Evolutionary conservation across 1,284 basidiomycete genomes (phyloP).

Genomic region (Rhodotorula mucilaginosa): DNA sequence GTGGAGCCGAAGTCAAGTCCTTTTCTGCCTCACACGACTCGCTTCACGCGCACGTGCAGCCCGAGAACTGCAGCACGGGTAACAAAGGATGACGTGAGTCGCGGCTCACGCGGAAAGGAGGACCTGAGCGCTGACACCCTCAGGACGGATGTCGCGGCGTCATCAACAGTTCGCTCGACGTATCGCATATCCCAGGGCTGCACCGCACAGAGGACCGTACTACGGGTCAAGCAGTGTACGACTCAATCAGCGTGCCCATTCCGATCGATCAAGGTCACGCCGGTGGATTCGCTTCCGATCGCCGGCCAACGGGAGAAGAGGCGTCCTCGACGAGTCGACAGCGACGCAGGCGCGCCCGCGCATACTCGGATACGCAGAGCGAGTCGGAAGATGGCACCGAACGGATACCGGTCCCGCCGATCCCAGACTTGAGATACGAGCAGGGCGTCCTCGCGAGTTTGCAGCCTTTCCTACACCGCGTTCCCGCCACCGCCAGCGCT

Average conservation of each 20-base stretch:
- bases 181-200: slow-evolving; percentile 12
- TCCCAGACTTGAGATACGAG: slow-evolving; percentile 14
- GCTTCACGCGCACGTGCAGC: too few relatives aligned
- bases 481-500: not conserved
- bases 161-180: slow-evolving; percentile 12
- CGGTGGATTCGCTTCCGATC: not conserved
- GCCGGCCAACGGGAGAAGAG: not conserved
- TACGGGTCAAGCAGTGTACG: slow-evolving; percentile 13
- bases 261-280: too few relatives aligned
- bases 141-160: not conserved
- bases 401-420: slow-evolving; percentile 8
- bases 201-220: slow-evolving; percentile 6
- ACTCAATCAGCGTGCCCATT: slow-evolving; percentile 2
- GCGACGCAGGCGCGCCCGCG: not conserved
- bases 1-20: too few relatives aligned
- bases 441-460: slow-evolving; percentile 23
- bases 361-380: not conserved
- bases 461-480: slow-evolving; percentile 29
- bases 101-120: too few relatives aligned
- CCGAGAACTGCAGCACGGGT: not conserved
- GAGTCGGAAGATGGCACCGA: not conserved
- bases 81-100: not conserved
- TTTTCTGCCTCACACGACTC: too few relatives aligned
- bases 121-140: not conserved
- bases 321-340: not conserved